Conservation (phyloP, 176 grass and related monocot species). For the Carex scoparia region DNA sequence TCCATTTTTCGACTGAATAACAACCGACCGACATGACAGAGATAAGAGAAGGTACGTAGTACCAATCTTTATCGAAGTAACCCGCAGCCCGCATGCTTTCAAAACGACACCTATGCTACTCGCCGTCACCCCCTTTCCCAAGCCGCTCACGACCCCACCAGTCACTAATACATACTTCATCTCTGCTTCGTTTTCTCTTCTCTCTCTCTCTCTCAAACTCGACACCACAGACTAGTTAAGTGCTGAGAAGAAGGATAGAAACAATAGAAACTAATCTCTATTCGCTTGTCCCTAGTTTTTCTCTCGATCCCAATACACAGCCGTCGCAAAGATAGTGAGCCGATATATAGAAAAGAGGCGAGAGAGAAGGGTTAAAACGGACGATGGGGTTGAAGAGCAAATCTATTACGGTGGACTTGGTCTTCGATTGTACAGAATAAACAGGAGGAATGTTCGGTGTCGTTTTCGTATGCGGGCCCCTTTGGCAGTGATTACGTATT, state of each 20-base stretch:
- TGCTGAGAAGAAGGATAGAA: background rate
- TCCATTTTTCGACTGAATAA: background rate
- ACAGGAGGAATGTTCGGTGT: background rate
- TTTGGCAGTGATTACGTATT: background rate
- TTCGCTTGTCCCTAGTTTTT: background rate
- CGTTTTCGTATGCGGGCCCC: background rate
- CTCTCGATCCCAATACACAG: background rate
- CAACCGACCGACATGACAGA: background rate
- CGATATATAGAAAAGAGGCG: constrained; percentile 17
- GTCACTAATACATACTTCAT: constrained; percentile 99
- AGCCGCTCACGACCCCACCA: constrained; percentile 84
- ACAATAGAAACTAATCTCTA: background rate
- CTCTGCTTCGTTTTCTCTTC: background rate
- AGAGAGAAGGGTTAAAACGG: background rate
- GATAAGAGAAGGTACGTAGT: constrained; percentile 6
- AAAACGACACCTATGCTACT: constrained; percentile 90
- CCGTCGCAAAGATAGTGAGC: background rate
- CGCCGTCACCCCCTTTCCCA: constrained; percentile 92
- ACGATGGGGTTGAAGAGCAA: background rate
- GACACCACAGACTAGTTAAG: background rate
- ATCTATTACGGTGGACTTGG: background rate
- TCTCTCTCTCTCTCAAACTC: background rate
- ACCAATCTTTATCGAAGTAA: constrained; percentile 99
- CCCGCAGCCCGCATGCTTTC: constrained; percentile 72
- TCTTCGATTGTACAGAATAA: background rate